phyloP scores from a whole-genome alignment of 2,329 filamentous ascomycete genomes.

The Pyrenophora tritici-repentis region DNA sequence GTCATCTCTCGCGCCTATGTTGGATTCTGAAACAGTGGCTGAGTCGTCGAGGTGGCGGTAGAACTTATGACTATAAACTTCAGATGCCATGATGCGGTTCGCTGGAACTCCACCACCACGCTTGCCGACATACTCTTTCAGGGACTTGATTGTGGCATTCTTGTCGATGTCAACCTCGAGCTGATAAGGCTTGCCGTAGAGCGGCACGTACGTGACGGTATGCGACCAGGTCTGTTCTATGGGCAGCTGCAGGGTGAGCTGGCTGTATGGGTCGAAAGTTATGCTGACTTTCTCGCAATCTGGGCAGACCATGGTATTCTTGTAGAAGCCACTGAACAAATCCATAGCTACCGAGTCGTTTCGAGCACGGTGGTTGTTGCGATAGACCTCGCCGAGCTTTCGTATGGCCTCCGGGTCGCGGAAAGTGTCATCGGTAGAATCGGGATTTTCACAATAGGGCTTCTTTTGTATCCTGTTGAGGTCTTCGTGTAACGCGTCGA shows the following conservation, averaged over 20 bases:
- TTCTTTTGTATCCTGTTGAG: conserved; percentile 93
- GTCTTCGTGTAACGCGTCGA: conserved; percentile 94
- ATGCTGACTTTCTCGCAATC: conserved; percentile 94
- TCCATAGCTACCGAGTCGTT: conserved; percentile 96
- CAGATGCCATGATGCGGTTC: conserved; percentile 74
- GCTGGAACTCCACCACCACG: conserved; percentile 58
- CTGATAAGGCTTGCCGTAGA: conserved; percentile 70
- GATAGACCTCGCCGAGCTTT: conserved; percentile 84
- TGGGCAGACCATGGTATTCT: conserved; percentile 93
- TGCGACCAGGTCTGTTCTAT: conserved; percentile 82
- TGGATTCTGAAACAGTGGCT: conserved; percentile 68
- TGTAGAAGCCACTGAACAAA: conserved; percentile 94
- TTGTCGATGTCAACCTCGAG: conserved; percentile 82
- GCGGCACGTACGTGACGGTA: conserved; percentile 75
- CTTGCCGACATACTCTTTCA: conserved; percentile 68
- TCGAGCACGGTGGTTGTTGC: conserved; percentile 87
- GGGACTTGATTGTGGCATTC: conserved; percentile 67
- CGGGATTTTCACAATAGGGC: conserved; percentile 95
- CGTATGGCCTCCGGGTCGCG: conserved; percentile 78
- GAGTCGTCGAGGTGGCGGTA: conserved; percentile 82
- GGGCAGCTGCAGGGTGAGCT: conserved; percentile 86
- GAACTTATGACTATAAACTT: conserved; percentile 82
- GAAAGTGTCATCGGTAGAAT: conserved; percentile 96
- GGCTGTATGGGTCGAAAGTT: conserved; percentile 97
- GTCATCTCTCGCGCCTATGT: conserved; percentile 66